Base-by-base conservation (phyloP, 2,329 filamentous ascomycete species). In the Epichloe bromicola region DNA sequence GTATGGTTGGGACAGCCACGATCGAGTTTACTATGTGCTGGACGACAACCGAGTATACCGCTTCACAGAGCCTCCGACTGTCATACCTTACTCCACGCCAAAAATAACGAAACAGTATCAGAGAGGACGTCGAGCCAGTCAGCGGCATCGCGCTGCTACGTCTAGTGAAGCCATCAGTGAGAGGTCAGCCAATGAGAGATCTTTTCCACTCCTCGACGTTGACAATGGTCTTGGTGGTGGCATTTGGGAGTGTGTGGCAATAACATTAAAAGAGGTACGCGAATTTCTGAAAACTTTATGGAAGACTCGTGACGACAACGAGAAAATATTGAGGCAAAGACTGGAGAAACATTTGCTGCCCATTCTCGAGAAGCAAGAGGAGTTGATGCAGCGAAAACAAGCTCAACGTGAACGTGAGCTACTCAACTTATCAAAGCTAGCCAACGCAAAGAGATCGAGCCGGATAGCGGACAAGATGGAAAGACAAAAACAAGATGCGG, bases 41-140 rank as follows among this genome's bases (percentile, higher is more conserved):
- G 91, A 97, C 60, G 93, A 98, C 64, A 94, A 96, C 60, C 80
- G 93, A 55, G 74, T 98, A 41, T 98, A 98, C 65, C 86, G 90
- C 51, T 76, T 85, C 54, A 88, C 86, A n/a, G 87, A 95, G 53
- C 77, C 85, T 26, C 79, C 80, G 6, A 68, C 75, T 5, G 69
- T 74, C n/a, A 65, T 74, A 3, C 71, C 74, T n/a, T 85, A 85
- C 62, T 72, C 79, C 58, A 86, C 82, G 60, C 79, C 76, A 26
- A 83, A 82, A 58, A 85, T 81, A 58, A 74, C 75, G 5, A 82
- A 79, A 66, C 52, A 55, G 4, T 57, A 48, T 37, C 60, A 59
- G 14, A 80, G 75, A 51, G 76, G 73, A 56, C 75, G 73, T 56
- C 78, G 88, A 58, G 76, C 82, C 17, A 86, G 81, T 54, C 95